phyloP scores from a whole-genome alignment of 2,329 filamentous ascomycete species.

The Fusarium buxicola region DNA sequence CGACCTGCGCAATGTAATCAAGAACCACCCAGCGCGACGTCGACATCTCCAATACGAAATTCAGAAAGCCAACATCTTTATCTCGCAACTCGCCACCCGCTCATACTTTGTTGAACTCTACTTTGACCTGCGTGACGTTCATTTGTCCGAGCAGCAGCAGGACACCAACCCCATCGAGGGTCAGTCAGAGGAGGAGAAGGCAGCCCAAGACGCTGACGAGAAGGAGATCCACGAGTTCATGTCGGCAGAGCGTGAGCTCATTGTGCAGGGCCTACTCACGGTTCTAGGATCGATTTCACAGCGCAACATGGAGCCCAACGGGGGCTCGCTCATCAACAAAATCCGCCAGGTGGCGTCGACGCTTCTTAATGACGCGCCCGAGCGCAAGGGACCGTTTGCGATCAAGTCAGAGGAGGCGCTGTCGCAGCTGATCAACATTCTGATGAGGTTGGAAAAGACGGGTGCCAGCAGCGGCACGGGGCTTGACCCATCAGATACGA shows the following conservation, averaged over 20 bases:
- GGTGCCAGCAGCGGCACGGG: slow-evolving; percentile 52
- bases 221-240: slow-evolving; percentile 71
- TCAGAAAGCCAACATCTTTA: slow-evolving; percentile 90
- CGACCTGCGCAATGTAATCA: slow-evolving; percentile 63
- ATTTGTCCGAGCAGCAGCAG: slow-evolving; percentile 60
- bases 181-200: slow-evolving; percentile 52
- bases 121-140: slow-evolving; percentile 78
- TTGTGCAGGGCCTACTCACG: slow-evolving; percentile 81
- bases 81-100: slow-evolving; percentile 82
- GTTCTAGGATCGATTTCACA: slow-evolving; percentile 83
- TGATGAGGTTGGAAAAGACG: slow-evolving; percentile 78
- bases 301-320: slow-evolving; percentile 83
- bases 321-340: slow-evolving; percentile 78
- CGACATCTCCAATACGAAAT: slow-evolving; percentile 83
- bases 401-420: slow-evolving; percentile 77
- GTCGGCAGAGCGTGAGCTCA: slow-evolving; percentile 80
- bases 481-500: slow-evolving; percentile 47
- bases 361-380: slow-evolving; percentile 70
- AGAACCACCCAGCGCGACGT: slow-evolving; percentile 61
- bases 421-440: slow-evolving; percentile 76
- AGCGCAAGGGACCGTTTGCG: slow-evolving; percentile 63
- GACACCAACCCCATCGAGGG: slow-evolving; percentile 52
- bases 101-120: slow-evolving; percentile 91
- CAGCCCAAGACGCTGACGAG: slow-evolving; percentile 55
- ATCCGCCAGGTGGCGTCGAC: slow-evolving; percentile 87